Evolutionary conservation across 2,329 filamentous ascomycete genomes (phyloP).

Genomic region (Arthrobotrys sinensis): DNA sequence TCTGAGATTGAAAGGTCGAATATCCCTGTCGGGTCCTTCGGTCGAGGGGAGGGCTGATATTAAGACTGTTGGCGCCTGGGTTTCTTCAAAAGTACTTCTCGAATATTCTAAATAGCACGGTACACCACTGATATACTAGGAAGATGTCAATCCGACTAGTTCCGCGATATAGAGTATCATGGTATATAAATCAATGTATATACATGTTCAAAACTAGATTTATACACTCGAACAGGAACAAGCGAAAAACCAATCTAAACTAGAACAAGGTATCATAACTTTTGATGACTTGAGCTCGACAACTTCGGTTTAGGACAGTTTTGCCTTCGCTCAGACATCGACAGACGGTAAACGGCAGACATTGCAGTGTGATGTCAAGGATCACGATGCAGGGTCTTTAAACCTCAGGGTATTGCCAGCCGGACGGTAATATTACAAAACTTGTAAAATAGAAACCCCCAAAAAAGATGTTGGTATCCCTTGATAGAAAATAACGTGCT

Average conservation of each 20-base stretch:
- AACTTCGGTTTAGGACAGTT: not conserved
- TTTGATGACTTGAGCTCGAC: not conserved
- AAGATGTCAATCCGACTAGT: no score
- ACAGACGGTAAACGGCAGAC: not conserved
- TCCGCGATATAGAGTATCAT: no score
- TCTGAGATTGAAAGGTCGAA: no score
- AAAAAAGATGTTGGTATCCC: slow-evolving; percentile 24
- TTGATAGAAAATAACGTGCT: slow-evolving; percentile 12
- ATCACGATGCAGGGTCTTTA: not conserved
- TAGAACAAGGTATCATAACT: slow-evolving; percentile 8
- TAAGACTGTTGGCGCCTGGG: no score
- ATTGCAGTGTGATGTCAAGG: not conserved
- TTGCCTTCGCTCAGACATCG: not conserved
- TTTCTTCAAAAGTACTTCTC: no score
- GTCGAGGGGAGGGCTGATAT: no score
- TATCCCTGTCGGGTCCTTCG: no score
- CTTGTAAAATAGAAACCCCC: not conserved
- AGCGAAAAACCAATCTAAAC: not conserved
- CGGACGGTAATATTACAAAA: slow-evolving; percentile 27
- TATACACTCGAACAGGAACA: not conserved
- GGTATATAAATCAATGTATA: not conserved
- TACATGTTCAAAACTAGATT: not conserved
- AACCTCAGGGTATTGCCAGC: not conserved
- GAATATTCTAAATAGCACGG: no score
- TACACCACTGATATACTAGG: no score